Conservation (phyloP, 306 rosid genomes). For the Morella rubra region DNA sequence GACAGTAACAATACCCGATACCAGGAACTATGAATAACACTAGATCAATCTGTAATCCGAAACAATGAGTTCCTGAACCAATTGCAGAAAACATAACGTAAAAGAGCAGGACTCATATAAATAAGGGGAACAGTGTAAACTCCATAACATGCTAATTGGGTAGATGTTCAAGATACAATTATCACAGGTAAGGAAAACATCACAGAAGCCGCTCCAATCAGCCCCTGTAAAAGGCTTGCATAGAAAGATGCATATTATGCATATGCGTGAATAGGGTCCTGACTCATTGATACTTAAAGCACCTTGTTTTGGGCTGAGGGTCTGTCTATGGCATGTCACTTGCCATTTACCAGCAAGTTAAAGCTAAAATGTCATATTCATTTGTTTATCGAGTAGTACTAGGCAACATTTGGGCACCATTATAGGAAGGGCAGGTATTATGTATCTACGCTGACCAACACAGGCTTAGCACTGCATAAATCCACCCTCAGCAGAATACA, state of each 20-base stretch:
- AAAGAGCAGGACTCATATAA: background rate
- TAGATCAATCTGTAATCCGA: background rate
- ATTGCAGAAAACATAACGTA: background rate
- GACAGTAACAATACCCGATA: background rate
- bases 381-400: too few species aligned
- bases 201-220: background rate
- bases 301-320: background rate
- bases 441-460: background rate
- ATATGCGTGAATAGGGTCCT: background rate
- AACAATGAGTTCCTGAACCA: background rate
- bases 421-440: background rate
- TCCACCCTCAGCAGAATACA: background rate
- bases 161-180: background rate
- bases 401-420: too few species aligned
- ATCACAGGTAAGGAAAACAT: background rate
- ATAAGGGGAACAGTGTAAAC: background rate
- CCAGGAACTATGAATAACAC: background rate
- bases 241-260: background rate
- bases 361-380: background rate
- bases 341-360: background rate
- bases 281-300: constrained; percentile 18
- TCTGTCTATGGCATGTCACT: background rate
- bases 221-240: background rate
- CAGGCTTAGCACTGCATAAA: background rate
- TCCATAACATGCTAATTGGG: background rate